phyloP scores from a whole-genome alignment of 169 alveolate species.

The Cryptosporidium sp. region DNA sequence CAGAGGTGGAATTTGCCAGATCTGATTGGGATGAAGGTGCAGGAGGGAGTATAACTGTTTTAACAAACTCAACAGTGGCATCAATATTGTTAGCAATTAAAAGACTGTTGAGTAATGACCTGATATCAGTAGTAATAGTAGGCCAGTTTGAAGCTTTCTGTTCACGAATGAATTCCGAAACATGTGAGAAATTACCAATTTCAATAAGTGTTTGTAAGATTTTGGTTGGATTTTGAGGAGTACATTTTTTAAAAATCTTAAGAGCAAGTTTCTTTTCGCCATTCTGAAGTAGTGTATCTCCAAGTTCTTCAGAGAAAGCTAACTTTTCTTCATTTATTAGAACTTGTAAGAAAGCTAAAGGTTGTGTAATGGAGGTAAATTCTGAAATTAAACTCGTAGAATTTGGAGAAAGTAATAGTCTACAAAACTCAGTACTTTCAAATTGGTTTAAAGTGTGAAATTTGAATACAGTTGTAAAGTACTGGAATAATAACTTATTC shows the following conservation, averaged over 20 bases:
- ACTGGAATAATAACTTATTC: conserved; percentile 93
- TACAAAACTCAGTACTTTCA: conserved; percentile 96
- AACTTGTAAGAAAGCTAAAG: conserved; percentile 87
- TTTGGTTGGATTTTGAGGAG: conserved; percentile 90
- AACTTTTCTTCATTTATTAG: conserved; percentile 97
- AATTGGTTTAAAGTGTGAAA: conserved; percentile 93
- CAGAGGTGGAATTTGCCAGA: conserved; percentile 14
- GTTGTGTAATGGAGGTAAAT: conserved; percentile 9
- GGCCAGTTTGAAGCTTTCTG: conserved; percentile 71
- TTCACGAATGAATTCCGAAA: conserved; percentile 79
- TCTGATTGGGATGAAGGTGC: conserved; percentile 51
- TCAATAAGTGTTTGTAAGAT: conserved; percentile 93
- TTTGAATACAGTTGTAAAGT: conserved; percentile 96
- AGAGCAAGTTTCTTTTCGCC: conserved; percentile 93
- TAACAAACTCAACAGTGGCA: conserved; percentile 78
- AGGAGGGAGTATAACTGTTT: conserved; percentile 77
- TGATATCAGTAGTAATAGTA: conserved; percentile 67
- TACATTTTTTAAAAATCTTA: conserved; percentile 85
- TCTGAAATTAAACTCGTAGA: conserved; percentile 80
- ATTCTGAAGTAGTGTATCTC: conserved; percentile 91
- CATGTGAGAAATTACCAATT: conserved; percentile 93
- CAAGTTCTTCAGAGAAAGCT: conserved; percentile 97
- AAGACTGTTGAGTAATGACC: conserved; percentile 76
- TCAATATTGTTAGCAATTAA: conserved; percentile 78
- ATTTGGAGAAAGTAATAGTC: conserved; percentile 95